A percentile compares a stretch with the other conserved stretches of the same genome.
phyloP scores from a whole-genome alignment of 148 eudicot species.

The Diospyros kaki region DNA sequence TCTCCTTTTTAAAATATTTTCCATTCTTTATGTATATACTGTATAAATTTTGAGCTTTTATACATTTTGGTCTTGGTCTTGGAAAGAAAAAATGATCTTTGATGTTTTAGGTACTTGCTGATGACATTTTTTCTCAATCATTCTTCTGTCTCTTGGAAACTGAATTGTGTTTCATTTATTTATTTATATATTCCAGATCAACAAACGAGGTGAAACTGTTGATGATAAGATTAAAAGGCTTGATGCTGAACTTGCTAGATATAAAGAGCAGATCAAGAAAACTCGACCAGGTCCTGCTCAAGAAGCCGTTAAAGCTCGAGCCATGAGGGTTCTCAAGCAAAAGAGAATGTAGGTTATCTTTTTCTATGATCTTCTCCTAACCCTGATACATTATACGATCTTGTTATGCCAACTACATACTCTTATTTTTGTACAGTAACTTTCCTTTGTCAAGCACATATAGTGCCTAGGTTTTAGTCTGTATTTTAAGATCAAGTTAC shows the following conservation, averaged over 20 bases:
- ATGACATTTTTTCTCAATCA: background rate
- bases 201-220: constrained; percentile 81
- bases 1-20: too few relatives aligned
- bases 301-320: constrained; percentile 94
- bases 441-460: background rate
- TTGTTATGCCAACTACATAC: background rate
- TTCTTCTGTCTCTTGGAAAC: background rate
- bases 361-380: background rate
- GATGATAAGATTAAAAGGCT: constrained; percentile 90
- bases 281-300: constrained; percentile 95
- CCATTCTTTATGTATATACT: background rate
- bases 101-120: background rate
- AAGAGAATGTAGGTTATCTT: constrained; percentile 60
- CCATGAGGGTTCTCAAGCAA: constrained; percentile 92
- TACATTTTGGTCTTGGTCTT: background rate
- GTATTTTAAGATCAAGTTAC: background rate
- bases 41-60: background rate
- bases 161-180: background rate
- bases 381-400: background rate
- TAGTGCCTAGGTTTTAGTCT: background rate
- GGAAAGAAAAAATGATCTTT: background rate
- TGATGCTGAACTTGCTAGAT: constrained; percentile 77
- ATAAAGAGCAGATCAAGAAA: constrained; percentile 84
- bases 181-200: constrained; percentile 42
- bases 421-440: background rate